phyloP scores from a whole-genome alignment of 1,139 yeast species.

The Trichomonascaceae sp. region DNA sequence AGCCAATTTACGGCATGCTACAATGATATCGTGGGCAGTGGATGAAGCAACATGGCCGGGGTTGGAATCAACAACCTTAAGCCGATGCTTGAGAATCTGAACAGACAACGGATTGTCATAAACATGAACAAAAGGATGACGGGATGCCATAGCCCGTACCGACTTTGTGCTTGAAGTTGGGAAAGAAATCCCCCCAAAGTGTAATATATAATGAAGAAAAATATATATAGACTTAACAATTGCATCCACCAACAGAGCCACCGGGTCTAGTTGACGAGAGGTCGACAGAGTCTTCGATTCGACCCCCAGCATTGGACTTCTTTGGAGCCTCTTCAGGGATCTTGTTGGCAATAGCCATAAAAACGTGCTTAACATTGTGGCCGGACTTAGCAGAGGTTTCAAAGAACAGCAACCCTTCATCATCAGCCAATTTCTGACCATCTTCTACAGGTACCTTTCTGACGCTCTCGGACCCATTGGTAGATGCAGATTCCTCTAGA shows the following conservation, averaged over 20 bases:
- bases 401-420: slow-evolving; percentile 81
- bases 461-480: slow-evolving; percentile 38
- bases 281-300: slow-evolving; percentile 10
- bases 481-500: slow-evolving; percentile 36
- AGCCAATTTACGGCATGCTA: slow-evolving; percentile 2
- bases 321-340: slow-evolving; percentile 48
- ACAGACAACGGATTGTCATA: slow-evolving; percentile 6
- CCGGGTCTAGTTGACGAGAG: slow-evolving; percentile 1
- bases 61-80: background rate
- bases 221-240: slow-evolving; percentile 8
- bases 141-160: background rate
- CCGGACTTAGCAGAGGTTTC: slow-evolving; percentile 95
- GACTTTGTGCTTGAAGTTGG: background rate
- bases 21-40: slow-evolving; percentile 2
- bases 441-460: slow-evolving; percentile 86
- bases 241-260: slow-evolving; percentile 7
- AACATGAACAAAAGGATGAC: slow-evolving; percentile 5
- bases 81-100: slow-evolving; percentile 1
- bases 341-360: slow-evolving; percentile 81
- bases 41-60: background rate
- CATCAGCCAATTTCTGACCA: slow-evolving; percentile 73
- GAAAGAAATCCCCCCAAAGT: background rate
- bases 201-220: slow-evolving; percentile 6
- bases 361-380: slow-evolving; percentile 86
- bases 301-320: slow-evolving; percentile 3